phyloP scores from a whole-genome alignment of 805 yeast species.

The Nakazawaea peltata region DNA sequence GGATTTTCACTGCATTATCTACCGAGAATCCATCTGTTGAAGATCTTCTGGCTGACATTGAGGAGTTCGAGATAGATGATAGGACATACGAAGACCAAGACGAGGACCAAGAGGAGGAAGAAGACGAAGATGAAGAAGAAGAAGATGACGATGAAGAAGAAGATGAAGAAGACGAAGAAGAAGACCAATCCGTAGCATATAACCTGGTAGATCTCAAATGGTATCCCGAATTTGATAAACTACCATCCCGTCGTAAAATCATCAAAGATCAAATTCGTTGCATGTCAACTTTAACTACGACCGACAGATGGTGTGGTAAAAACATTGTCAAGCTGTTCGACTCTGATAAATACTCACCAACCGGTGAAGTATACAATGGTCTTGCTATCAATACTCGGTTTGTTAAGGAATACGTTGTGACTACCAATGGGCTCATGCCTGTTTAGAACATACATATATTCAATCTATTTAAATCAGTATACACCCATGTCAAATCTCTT shows the following conservation, averaged over 20 bases:
- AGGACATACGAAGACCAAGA: constrained; percentile 19
- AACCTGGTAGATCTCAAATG: constrained; percentile 6
- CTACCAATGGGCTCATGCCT: constrained; percentile 8
- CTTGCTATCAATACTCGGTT: not conserved
- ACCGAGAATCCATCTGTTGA: no score
- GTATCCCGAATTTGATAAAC: constrained; percentile 9
- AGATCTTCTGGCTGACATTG: constrained; percentile 5
- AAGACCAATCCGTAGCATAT: not conserved
- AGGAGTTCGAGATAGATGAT: constrained; percentile 16
- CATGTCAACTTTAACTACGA: constrained; percentile 22
- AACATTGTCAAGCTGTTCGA: constrained; percentile 7
- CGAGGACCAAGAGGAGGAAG: constrained; percentile 19
- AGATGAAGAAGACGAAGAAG: not conserved
- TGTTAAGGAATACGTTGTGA: constrained; percentile 10
- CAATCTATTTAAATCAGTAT: constrained; percentile 3
- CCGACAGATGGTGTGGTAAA: constrained; percentile 27
- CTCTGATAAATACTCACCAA: not conserved
- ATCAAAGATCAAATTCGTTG: constrained; percentile 25
- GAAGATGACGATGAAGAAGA: not conserved
- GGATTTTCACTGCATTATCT: no score
- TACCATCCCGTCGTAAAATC: constrained; percentile 18
- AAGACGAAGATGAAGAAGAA: not conserved
- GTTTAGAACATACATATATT: no score
- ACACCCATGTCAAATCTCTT: constrained; percentile 65
- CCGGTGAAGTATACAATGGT: not conserved